Conservation (phyloP, 1,284 basidiomycete genomes). For the Pyrrhoderma lamaoense region DNA sequence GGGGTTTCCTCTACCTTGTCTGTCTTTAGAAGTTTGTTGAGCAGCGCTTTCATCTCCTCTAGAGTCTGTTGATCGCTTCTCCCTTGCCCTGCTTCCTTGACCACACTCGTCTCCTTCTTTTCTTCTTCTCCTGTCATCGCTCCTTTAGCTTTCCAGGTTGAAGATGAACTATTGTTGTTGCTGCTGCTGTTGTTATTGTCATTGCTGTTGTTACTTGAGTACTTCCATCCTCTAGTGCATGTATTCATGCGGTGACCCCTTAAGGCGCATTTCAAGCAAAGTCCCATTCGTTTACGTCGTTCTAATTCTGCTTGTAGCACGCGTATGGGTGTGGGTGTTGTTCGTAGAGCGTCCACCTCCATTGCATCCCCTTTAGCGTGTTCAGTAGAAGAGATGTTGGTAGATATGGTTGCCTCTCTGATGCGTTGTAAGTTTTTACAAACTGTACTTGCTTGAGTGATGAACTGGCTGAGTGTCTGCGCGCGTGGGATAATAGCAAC, state of each 20-base stretch:
- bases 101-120: too few species aligned
- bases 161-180: too few species aligned
- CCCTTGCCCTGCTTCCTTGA: too few species aligned
- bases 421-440: not conserved
- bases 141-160: not conserved
- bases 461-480: not conserved
- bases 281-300: not conserved
- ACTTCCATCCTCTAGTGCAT: not conserved
- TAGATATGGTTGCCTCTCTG: not conserved
- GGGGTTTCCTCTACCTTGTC: too few species aligned
- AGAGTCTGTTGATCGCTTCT: too few species aligned
- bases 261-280: not conserved
- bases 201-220: too few species aligned
- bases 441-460: not conserved
- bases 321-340: not conserved
- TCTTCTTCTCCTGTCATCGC: not conserved
- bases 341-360: not conserved
- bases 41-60: too few species aligned
- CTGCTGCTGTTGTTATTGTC: not conserved
- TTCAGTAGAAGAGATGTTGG: not conserved
- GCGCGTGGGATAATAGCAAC: not conserved
- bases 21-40: too few species aligned
- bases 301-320: not conserved
- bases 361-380: not conserved
- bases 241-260: not conserved